Evolutionary conservation across 2,329 filamentous ascomycete species (phyloP).

Genomic region (Hymenoscyphus scutula): DNA sequence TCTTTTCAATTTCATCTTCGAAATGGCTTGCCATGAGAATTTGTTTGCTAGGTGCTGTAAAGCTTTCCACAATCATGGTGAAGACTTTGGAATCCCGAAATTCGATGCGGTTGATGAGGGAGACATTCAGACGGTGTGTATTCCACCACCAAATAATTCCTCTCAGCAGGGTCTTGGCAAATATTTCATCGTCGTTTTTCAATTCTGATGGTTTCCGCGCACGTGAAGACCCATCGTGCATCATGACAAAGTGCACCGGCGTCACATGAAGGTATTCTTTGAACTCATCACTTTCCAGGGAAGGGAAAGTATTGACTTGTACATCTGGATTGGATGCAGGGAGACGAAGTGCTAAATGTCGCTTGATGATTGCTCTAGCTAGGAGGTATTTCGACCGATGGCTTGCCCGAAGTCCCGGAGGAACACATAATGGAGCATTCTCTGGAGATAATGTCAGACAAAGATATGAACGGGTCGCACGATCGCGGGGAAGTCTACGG

Average conservation of each 20-base stretch:
- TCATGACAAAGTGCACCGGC: constrained; percentile 66
- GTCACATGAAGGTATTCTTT: constrained; percentile 50
- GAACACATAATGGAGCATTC: constrained; percentile 55
- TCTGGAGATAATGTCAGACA: constrained; percentile 30
- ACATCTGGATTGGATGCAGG: constrained; percentile 28
- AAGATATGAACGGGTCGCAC: not conserved
- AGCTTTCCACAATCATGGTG: constrained; percentile 46
- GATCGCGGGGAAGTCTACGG: not conserved
- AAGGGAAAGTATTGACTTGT: constrained; percentile 43
- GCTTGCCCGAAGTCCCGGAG: constrained; percentile 38
- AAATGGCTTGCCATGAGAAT: constrained; percentile 21
- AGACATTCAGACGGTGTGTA: constrained; percentile 56
- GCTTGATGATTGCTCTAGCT: constrained; percentile 60
- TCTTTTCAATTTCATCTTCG: constrained; percentile 18
- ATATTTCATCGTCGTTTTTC: constrained; percentile 18
- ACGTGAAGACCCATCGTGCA: constrained; percentile 55
- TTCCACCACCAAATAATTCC: constrained; percentile 55
- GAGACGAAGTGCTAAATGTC: constrained; percentile 47
- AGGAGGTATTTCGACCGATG: constrained; percentile 50
- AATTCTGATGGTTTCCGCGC: constrained; percentile 4
- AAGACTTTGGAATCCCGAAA: constrained; percentile 54
- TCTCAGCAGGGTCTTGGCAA: constrained; percentile 34
- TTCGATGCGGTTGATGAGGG: constrained; percentile 61
- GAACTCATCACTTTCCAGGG: constrained; percentile 50
- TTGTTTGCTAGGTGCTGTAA: constrained; percentile 21